Percentiles rank a stretch among this genome's conserved stretches.
These are phyloP conservation scores for Canariomyces notabilis DNA, from an alignment of 2,329 filamentous ascomycete species.

Conservation along the genomic window DNA sequence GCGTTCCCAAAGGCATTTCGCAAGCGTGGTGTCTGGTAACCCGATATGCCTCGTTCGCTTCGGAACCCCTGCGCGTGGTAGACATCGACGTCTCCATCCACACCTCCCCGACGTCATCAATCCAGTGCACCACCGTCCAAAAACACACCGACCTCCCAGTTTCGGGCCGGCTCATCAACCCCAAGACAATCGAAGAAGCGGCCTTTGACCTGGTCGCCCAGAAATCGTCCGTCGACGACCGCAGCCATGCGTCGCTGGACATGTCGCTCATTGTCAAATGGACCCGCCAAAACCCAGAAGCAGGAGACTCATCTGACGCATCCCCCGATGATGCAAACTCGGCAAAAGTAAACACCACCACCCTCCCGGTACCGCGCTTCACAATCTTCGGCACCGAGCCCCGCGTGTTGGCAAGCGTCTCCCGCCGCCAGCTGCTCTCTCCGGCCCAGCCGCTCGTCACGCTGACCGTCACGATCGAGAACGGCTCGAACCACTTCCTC, in stretches of 20 bases:
- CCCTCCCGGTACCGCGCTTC: constrained; percentile 72
- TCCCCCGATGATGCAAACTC: constrained; percentile 18
- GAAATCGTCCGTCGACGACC: constrained; percentile 76
- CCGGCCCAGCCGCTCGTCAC: constrained; percentile 35
- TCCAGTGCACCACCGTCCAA: constrained; percentile 49
- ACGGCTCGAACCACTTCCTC: constrained; percentile 88
- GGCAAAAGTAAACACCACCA: constrained; percentile 60
- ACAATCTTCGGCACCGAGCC: constrained; percentile 79
- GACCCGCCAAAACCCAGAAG: constrained; percentile 64
- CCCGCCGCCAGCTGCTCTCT: constrained; percentile 33
- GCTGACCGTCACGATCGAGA: constrained; percentile 69
- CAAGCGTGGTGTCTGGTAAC: constrained; percentile 80
- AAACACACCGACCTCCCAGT: constrained; percentile 29
- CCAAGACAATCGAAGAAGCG: constrained; percentile 65
- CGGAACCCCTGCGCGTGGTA: constrained; percentile 60
- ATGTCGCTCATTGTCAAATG: constrained; percentile 72
- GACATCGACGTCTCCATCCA: constrained; percentile 45
- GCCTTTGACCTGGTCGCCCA: constrained; percentile 70
- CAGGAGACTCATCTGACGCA: constrained; percentile 13
- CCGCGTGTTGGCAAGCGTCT: constrained; percentile 64
- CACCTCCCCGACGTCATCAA: constrained; percentile 26
- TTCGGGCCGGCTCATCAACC: constrained; percentile 48
- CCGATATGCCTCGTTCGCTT: constrained; percentile 70
- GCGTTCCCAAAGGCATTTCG: constrained; percentile 54
- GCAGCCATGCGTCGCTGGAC: constrained; percentile 68